Percentiles rank a stretch among this genome's conserved stretches.
Conservation (phyloP, 768 basidiomycete species). For the Mycena indigotica region DNA sequence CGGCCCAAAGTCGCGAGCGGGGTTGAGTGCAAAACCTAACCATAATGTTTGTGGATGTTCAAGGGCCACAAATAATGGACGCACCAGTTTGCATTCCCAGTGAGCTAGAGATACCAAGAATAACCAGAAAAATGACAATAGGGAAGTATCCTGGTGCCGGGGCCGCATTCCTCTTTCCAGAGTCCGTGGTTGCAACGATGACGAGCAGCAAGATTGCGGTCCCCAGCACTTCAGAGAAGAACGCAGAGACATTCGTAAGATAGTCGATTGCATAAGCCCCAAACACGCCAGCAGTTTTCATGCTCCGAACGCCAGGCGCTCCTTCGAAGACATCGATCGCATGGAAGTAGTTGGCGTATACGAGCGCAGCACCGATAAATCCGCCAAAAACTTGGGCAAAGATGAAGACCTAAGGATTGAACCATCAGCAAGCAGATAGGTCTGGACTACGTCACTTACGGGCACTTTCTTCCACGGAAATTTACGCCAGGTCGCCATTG, state of each 20-base stretch:
- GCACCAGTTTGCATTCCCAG: constrained; percentile 52
- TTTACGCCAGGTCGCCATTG: constrained; percentile 45
- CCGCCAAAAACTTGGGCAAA: constrained; percentile 56
- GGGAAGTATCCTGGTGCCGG: constrained; percentile 42
- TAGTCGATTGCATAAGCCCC: constrained; percentile 17
- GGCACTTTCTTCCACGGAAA: constrained; percentile 65
- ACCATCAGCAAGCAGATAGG: not conserved
- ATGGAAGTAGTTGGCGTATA: constrained; percentile 61
- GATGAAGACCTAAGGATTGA: constrained; percentile 36
- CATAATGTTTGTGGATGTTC: not conserved
- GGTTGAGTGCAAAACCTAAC: constrained; percentile 49
- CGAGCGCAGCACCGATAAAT: constrained; percentile 47
- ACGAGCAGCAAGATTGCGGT: constrained; percentile 48
- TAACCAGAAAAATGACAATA: constrained; percentile 45
- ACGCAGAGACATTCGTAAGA: constrained; percentile 16
- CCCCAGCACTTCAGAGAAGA: constrained; percentile 34
- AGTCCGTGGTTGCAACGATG: constrained; percentile 46
- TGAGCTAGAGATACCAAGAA: constrained; percentile 50
- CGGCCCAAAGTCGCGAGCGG: constrained; percentile 62
- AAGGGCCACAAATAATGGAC: not conserved
- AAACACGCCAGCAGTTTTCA: constrained; percentile 42
- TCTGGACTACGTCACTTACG: constrained; percentile 2
- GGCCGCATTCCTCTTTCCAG: constrained; percentile 40
- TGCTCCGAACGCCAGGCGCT: constrained; percentile 45
- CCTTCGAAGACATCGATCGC: constrained; percentile 61